Evolutionary conservation across 768 basidiomycete genomes (phyloP).

Genomic region (Hemileccinum impolitum): DNA sequence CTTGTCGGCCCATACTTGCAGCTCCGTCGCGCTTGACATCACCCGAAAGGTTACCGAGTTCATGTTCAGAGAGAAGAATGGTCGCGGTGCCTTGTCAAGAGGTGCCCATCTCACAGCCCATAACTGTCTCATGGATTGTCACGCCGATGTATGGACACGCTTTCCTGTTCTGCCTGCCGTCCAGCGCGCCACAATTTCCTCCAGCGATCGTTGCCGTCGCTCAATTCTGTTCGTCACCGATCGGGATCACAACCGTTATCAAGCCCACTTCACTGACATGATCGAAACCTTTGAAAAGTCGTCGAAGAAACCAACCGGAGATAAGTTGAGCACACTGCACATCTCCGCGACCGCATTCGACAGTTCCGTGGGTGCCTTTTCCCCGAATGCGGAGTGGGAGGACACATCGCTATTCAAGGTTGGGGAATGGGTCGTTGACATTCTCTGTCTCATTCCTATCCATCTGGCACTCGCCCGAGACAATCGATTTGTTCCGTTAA

Average conservation of each 20-base stretch:
- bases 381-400: conserved; percentile 15
- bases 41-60: conserved; percentile 56
- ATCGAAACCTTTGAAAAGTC: conserved; percentile 45
- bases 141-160: conserved; percentile 55
- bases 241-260: conserved; percentile 33
- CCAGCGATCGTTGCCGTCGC: conserved; percentile 28
- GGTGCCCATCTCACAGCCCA: conserved; percentile 30
- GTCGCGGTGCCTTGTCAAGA: conserved; percentile 18
- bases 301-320: conserved; percentile 51
- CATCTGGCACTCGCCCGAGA: conserved; percentile 59
- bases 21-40: conserved; percentile 50
- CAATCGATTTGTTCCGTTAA: conserved; percentile 59
- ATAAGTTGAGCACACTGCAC: conserved; percentile 35
- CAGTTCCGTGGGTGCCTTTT: conserved; percentile 16
- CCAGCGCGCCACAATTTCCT: conserved; percentile 40
- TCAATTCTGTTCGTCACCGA: conserved; percentile 45
- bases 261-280: conserved; percentile 42
- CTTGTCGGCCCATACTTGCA: conserved; percentile 26
- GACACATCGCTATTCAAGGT: conserved; percentile 37
- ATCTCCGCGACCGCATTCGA: conserved; percentile 31
- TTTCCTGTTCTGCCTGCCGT: conserved; percentile 57
- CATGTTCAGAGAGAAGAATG: conserved; percentile 47
- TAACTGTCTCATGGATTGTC: conserved; percentile 53
- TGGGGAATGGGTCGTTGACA: conserved; percentile 62
- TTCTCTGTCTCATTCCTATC: conserved; percentile 62